Evolutionary conservation across 129 eudicot species (phyloP).

Genomic region (Flaveria ramosissima): DNA sequence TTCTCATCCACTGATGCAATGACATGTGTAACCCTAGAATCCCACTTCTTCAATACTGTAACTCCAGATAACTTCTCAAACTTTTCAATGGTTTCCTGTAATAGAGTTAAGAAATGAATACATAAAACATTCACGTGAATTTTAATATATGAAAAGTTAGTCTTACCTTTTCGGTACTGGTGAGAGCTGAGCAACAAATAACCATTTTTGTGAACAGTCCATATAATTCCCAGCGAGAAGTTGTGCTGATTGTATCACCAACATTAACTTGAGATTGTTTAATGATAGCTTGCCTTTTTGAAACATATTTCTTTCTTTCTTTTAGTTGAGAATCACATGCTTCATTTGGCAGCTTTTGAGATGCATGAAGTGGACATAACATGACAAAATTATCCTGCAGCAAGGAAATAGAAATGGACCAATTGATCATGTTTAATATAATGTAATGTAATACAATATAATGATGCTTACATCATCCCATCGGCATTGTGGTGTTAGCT

Average conservation of each 20-base stretch:
- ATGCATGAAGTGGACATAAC: constrained; percentile 86
- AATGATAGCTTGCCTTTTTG: constrained; percentile 39
- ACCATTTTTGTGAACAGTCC: constrained; percentile 58
- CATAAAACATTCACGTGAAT: background rate
- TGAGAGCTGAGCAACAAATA: constrained; percentile 87
- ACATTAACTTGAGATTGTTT: constrained; percentile 41
- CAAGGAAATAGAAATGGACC: background rate
- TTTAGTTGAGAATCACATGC: constrained; percentile 38
- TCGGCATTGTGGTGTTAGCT: constrained; percentile 67
- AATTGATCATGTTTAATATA: background rate
- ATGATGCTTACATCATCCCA: constrained; percentile 77
- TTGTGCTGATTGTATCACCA: constrained; percentile 21
- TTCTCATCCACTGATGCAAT: constrained; percentile 85
- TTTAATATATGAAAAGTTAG: background rate
- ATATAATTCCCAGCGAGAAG: constrained; percentile 47
- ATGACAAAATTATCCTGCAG: constrained; percentile 90
- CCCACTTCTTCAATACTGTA: constrained; percentile 68
- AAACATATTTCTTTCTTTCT: constrained; percentile 41
- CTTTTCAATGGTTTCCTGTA: constrained; percentile 61
- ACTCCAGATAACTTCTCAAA: constrained; percentile 71
- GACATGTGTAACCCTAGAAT: constrained; percentile 78
- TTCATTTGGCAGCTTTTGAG: constrained; percentile 67
- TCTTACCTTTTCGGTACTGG: constrained; percentile 62
- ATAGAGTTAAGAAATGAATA: constrained; percentile 25
- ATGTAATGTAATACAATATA: background rate